These are phyloP conservation scores for Kwoniella sp. DNA, from an alignment of 768 basidiomycete genomes.

Conservation along the genomic window DNA sequence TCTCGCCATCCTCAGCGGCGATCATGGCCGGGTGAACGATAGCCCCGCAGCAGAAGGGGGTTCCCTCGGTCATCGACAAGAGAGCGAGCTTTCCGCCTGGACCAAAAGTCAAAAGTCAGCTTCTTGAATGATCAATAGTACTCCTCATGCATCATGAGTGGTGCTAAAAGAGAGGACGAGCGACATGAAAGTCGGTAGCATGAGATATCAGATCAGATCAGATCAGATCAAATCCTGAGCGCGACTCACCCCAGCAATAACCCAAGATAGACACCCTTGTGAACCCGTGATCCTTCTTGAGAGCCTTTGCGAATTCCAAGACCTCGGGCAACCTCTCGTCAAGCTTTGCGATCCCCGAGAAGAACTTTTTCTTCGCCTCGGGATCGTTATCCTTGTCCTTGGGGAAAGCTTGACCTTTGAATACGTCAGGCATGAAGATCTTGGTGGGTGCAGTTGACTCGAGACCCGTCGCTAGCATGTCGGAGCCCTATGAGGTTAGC, in stretches of 20 bases:
- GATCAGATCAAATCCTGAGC: too few relatives aligned
- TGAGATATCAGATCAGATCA: too few relatives aligned
- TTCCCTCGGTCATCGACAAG: conserved; percentile 46
- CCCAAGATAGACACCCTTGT: conserved; percentile 59
- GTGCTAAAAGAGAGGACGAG: too few relatives aligned
- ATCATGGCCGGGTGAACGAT: conserved; percentile 59
- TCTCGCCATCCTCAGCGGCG: conserved; percentile 44
- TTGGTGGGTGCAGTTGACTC: conserved; percentile 56
- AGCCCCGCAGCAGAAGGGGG: conserved; percentile 57
- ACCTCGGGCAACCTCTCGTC: conserved; percentile 62
- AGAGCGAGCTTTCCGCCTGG: conserved; percentile 56
- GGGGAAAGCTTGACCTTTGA: conserved; percentile 64
- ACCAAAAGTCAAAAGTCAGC: conserved; percentile 24
- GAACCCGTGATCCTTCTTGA: conserved; percentile 58
- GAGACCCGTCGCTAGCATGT: conserved; percentile 63
- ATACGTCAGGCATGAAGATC: conserved; percentile 71
- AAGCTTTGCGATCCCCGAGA: conserved; percentile 58
- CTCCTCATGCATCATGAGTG: too few relatives aligned
- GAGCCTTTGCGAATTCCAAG: conserved; percentile 59
- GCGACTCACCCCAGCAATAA: conserved; percentile 53
- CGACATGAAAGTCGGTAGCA: too few relatives aligned
- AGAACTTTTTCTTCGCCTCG: conserved; percentile 63
- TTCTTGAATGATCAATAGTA: not conserved
- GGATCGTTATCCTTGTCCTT: conserved; percentile 63
- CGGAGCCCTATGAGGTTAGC: conserved; percentile 61